Conservation (phyloP, 257 asterid genomes). For the Prunella vulgaris region DNA sequence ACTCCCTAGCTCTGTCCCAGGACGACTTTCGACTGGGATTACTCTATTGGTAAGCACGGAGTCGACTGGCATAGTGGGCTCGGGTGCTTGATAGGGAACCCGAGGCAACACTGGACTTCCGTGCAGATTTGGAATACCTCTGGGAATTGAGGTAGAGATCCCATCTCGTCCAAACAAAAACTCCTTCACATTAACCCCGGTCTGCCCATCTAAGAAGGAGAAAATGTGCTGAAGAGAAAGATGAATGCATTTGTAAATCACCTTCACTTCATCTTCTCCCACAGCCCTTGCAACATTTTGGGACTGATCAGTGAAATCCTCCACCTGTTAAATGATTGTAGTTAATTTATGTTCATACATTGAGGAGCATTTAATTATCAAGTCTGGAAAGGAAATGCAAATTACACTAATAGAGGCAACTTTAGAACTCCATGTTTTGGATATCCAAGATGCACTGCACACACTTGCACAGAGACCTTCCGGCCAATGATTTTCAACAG, state of each 20-base stretch:
- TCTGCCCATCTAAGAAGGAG: slow-evolving; percentile 51
- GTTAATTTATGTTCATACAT: slow-evolving; percentile 12
- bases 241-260: slow-evolving; percentile 58
- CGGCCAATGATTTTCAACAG: slow-evolving; percentile 80
- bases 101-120: slow-evolving; percentile 10
- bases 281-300: slow-evolving; percentile 96
- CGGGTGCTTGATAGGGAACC: slow-evolving; percentile 15
- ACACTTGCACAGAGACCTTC: slow-evolving; percentile 85
- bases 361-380: slow-evolving; percentile 3
- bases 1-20: background rate
- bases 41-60: background rate
- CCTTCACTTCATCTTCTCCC: slow-evolving; percentile 54
- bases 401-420: slow-evolving; percentile 69
- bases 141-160: slow-evolving; percentile 17
- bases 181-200: slow-evolving; percentile 42
- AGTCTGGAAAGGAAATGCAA: slow-evolving; percentile 12
- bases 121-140: slow-evolving; percentile 16
- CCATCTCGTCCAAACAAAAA: slow-evolving; percentile 54
- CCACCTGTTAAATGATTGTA: slow-evolving; percentile 49
- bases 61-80: slow-evolving; percentile 1
- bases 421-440: slow-evolving; percentile 71
- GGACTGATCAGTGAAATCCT: slow-evolving; percentile 72
- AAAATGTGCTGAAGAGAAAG: slow-evolving; percentile 37
- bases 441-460: slow-evolving; percentile 64
- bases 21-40: background rate